Evolutionary conservation across 176 grass and related monocot genomes (phyloP), one percentile per base, ranked within the genome.

Genomic region (Melocanna baccifera): DNA sequence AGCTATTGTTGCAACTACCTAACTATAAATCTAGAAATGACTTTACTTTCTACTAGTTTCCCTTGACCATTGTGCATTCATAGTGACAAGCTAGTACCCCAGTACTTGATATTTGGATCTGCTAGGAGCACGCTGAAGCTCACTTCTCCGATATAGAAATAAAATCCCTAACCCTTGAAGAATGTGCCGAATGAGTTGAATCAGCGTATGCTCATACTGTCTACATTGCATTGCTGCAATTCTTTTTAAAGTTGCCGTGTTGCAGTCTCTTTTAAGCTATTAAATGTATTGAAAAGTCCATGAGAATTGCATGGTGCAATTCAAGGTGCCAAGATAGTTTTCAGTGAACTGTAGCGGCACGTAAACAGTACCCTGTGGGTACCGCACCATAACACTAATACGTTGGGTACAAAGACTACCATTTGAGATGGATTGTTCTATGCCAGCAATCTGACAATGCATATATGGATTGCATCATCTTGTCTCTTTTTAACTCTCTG

Each of bases 131-230:
- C 63, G 1, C 37, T 32, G 9, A 22, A 65, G 26, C 23, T 68
- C 48, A 57, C n/a, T 57, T 67, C n/a, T 67, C 46, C 42, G n/a
- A 22, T 67, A 32, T 77, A 73, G 73, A 77, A 77, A 85, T 41
- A 52, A 68, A 50, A 51, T 71, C 13, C 41, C 7, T 9, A 75
- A 26, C 58, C 51, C 52, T 61, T 19, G 48, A 52, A 29, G 22
- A 65, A 75, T 50, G 1, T 18, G 1, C 19, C 10, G 22, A 75
- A 75, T 75, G 48, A 55, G 50, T 75, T 36, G 48, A 37, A 22
- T 75, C 2, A 50, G 30, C 71, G 52, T 12, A 52, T 73, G 4
- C 32, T 74, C 2, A 74, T 73, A n/a, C 19, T 47, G 4, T 59
- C 32, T 59, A 6, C 12, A 2, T 41, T 59, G 34, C 12, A 15